Conservation (phyloP, 495 filamentous ascomycete genomes). For the Geoglossum glabrum region DNA sequence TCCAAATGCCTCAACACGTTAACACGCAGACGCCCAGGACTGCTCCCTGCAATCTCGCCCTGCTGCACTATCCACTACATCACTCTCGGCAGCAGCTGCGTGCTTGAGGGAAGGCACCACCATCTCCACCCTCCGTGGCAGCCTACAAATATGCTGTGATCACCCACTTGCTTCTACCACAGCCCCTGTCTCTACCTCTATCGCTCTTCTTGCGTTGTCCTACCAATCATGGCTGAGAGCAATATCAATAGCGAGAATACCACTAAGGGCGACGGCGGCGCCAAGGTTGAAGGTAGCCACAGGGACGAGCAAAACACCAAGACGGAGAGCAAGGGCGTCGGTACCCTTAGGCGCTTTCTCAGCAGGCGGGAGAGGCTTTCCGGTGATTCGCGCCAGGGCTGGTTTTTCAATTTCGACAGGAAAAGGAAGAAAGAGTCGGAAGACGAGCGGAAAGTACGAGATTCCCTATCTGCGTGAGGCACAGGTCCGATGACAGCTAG, state of each 20-base stretch:
- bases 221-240: background rate
- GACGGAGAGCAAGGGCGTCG: slow-evolving; percentile 23
- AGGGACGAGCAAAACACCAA: no score
- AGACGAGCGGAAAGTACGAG: slow-evolving; percentile 27
- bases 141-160: background rate
- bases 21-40: background rate
- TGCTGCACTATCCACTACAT: background rate
- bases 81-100: background rate
- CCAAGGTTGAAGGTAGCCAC: slow-evolving; percentile 3
- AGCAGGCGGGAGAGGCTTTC: slow-evolving; percentile 50
- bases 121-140: background rate
- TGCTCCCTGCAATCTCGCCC: background rate
- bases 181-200: background rate
- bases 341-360: slow-evolving; percentile 44
- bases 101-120: background rate
- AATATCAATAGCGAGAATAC: no score
- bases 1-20: background rate
- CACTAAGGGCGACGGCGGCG: background rate
- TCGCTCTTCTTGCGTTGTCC: background rate
- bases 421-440: slow-evolving; percentile 31
- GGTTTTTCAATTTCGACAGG: slow-evolving; percentile 33
- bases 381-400: slow-evolving; percentile 23
- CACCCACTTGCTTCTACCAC: background rate
- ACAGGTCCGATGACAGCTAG: background rate
- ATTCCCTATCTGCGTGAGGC: background rate